A percentile compares a stretch with the other conserved stretches of the same genome.
Evolutionary conservation across 2,329 filamentous ascomycete species (phyloP).

Genomic region (Sphaerostilbella broomeana): DNA sequence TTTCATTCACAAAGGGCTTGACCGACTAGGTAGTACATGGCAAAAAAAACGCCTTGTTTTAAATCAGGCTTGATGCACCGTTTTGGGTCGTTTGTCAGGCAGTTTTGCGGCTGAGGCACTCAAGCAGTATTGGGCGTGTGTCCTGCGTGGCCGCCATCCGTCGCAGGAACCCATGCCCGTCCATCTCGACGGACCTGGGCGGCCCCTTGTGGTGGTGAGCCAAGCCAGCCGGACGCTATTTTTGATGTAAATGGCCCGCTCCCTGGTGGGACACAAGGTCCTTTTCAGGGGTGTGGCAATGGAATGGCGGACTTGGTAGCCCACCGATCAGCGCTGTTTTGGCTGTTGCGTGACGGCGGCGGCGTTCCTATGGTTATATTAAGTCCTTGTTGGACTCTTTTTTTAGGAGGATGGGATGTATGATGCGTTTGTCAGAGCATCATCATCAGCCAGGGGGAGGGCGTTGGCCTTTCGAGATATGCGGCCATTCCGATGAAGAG

Average conservation of each 20-base stretch:
- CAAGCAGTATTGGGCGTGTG: not conserved
- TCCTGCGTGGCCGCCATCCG: slow-evolving; percentile 1
- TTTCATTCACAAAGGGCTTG: too few relatives aligned
- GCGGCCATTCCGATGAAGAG: too few relatives aligned
- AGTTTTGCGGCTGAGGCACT: slow-evolving; percentile 3
- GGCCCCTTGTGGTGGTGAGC: slow-evolving; percentile 7
- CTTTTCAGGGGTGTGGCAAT: slow-evolving; percentile 9
- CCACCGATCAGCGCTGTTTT: not conserved
- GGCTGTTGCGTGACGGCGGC: not conserved
- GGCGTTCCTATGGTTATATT: too few relatives aligned
- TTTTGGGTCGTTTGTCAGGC: slow-evolving; percentile 3
- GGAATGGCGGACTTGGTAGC: not conserved
- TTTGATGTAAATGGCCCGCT: slow-evolving; percentile 12
- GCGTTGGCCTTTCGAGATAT: too few relatives aligned
- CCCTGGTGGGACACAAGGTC: slow-evolving; percentile 10
- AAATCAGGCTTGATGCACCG: too few relatives aligned
- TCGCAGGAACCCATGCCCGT: slow-evolving; percentile 10
- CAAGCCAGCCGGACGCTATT: slow-evolving; percentile 12
- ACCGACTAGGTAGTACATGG: too few relatives aligned
- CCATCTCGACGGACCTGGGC: slow-evolving; percentile 7
- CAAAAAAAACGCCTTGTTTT: too few relatives aligned
- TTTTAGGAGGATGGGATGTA: too few relatives aligned
- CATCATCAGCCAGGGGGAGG: too few relatives aligned
- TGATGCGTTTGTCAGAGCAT: too few relatives aligned
- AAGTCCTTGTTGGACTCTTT: too few relatives aligned